These are phyloP conservation scores for Anaeramoeba ignava DNA, from an alignment of 78 protist species.

Conservation along the genomic window DNA sequence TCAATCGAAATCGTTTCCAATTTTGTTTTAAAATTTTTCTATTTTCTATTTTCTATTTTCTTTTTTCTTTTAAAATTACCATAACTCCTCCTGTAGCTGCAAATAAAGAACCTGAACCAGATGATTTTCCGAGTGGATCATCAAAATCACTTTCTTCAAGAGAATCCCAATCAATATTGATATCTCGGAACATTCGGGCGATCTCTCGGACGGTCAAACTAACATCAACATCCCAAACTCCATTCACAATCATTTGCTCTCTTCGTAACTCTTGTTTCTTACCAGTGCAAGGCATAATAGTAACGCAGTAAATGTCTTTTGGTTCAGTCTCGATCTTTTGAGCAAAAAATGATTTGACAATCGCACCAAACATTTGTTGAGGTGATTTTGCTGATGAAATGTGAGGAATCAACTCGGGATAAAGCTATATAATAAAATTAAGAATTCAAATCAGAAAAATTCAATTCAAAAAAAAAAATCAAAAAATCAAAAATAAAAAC, in stretches of 20 bases:
- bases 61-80: too few relatives aligned
- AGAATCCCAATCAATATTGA: not conserved
- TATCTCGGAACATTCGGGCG: constrained; percentile 5
- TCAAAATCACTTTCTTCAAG: constrained; percentile 5
- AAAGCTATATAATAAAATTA: too few relatives aligned
- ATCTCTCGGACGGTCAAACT: constrained; percentile 32
- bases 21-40: too few relatives aligned
- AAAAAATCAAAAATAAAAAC: too few relatives aligned
- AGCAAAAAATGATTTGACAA: constrained; percentile 44
- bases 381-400: constrained; percentile 68
- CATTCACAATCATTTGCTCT: not conserved
- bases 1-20: too few relatives aligned
- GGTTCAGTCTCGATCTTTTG: not conserved
- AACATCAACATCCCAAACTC: constrained; percentile 5
- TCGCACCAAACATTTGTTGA: constrained; percentile 76
- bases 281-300: constrained; percentile 92
- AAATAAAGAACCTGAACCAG: constrained; percentile 32
- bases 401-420: constrained; percentile 54
- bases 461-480: too few relatives aligned
- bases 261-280: constrained; percentile 86
- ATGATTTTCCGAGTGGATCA: constrained; percentile 5
- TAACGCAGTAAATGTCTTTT: constrained; percentile 51
- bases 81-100: constrained; percentile 43
- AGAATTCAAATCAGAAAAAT: too few relatives aligned
- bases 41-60: too few relatives aligned